Evolutionary conservation across 805 yeast species (phyloP).

Genomic region (Clavispora asparagi): DNA sequence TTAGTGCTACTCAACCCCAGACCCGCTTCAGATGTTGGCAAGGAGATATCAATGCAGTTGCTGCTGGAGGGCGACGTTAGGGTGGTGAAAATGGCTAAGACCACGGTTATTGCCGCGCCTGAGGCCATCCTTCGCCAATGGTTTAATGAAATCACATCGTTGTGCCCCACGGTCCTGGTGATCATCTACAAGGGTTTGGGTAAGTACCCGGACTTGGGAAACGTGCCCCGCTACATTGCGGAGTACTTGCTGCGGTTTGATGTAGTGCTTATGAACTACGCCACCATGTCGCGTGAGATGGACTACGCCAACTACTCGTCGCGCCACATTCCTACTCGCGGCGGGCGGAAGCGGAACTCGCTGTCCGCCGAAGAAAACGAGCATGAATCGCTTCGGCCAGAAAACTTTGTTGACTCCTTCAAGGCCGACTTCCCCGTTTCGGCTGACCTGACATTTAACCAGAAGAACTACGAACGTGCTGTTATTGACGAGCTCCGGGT

Average conservation of each 20-base stretch:
- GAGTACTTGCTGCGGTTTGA: slow-evolving; percentile 59
- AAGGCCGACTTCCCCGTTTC: slow-evolving; percentile 6
- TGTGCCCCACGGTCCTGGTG: slow-evolving; percentile 58
- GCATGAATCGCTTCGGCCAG: slow-evolving; percentile 4
- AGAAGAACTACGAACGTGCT: slow-evolving; percentile 10
- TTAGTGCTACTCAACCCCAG: slow-evolving; percentile 60
- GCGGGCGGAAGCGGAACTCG: slow-evolving; percentile 13
- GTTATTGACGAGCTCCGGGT: slow-evolving; percentile 10
- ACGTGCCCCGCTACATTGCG: slow-evolving; percentile 42
- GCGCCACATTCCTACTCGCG: slow-evolving; percentile 41
- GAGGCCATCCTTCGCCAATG: slow-evolving; percentile 81
- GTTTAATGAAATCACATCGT: slow-evolving; percentile 61
- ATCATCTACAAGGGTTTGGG: slow-evolving; percentile 58
- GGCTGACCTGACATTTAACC: slow-evolving; percentile 7
- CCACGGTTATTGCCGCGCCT: slow-evolving; percentile 84
- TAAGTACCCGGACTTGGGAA: slow-evolving; percentile 19
- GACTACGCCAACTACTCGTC: slow-evolving; percentile 76
- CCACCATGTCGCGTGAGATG: slow-evolving; percentile 64
- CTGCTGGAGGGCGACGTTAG: slow-evolving; percentile 39
- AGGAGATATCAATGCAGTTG: slow-evolving; percentile 22
- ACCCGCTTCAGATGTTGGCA: slow-evolving; percentile 27
- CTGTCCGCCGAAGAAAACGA: not conserved
- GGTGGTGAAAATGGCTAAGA: slow-evolving; percentile 46
- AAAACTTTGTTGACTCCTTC: slow-evolving; percentile 3
- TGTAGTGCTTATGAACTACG: slow-evolving; percentile 75